Evolutionary conservation across 148 eudicot genomes (phyloP).

Genomic region (Simmondsia chinensis): DNA sequence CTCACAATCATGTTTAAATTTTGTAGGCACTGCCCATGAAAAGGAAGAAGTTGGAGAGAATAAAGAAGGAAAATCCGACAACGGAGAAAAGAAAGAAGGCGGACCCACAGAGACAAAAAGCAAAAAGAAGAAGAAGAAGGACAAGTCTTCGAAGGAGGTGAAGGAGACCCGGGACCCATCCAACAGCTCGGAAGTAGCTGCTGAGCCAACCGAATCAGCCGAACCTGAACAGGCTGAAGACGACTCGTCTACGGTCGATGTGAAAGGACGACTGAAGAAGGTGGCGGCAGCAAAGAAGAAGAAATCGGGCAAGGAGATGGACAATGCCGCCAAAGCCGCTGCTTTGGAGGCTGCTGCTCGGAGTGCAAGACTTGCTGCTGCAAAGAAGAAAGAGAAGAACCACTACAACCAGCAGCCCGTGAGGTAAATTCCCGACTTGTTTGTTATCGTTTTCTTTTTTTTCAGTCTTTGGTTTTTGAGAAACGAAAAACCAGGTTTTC

Average conservation of each 20-base stretch:
- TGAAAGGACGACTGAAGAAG: slow-evolving; percentile 81
- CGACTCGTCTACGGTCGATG: slow-evolving; percentile 48
- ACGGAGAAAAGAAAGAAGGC: slow-evolving; percentile 47
- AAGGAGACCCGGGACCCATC: slow-evolving; percentile 55
- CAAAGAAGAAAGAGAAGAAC: slow-evolving; percentile 96
- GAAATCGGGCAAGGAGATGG: slow-evolving; percentile 84
- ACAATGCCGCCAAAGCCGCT: slow-evolving; percentile 77
- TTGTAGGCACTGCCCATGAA: slow-evolving; percentile 40
- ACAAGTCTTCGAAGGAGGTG: slow-evolving; percentile 58
- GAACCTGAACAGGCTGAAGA: slow-evolving; percentile 34
- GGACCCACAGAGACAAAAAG: slow-evolving; percentile 57
- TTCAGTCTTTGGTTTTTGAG: too few species aligned
- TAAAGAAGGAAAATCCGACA: slow-evolving; percentile 36
- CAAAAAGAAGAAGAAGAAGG: slow-evolving; percentile 90
- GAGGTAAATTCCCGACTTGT: slow-evolving; percentile 41
- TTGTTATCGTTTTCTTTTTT: too few species aligned
- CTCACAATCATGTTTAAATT: too few species aligned
- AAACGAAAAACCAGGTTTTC: too few species aligned
- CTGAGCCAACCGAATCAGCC: slow-evolving; percentile 26
- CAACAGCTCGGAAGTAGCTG: slow-evolving; percentile 24
- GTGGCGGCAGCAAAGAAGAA: slow-evolving; percentile 75
- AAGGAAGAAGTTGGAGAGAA: slow-evolving; percentile 39
- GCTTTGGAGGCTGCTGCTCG: slow-evolving; percentile 92
- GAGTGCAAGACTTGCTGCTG: slow-evolving; percentile 82
- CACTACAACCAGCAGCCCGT: slow-evolving; percentile 98